These are phyloP conservation scores for Chlamydomonas asymmetrica DNA, from an alignment of 139 green algal species.

Conservation along the genomic window DNA sequence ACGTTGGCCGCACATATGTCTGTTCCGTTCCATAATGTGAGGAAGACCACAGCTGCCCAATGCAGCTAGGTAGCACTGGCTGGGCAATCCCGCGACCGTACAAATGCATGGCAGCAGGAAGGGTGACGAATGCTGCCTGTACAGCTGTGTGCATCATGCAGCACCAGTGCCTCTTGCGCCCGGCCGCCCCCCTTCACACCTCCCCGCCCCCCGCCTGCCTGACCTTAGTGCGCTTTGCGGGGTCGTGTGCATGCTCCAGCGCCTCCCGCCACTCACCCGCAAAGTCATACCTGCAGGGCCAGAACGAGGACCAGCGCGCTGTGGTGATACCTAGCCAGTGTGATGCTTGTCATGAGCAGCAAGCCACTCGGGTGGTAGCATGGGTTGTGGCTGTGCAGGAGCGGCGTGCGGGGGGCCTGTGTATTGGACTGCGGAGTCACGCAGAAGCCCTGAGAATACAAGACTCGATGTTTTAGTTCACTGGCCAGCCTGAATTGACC, in stretches of 20 bases:
- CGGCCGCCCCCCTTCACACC: too few species aligned
- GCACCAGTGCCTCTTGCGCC: too few species aligned
- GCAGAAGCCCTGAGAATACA: neutral
- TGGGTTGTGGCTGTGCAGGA: neutral
- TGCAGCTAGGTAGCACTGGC: too few species aligned
- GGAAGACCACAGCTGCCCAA: too few species aligned
- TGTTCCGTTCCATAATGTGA: too few species aligned
- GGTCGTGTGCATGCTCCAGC: conserved; percentile 73
- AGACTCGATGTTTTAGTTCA: too few species aligned
- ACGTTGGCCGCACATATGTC: too few species aligned
- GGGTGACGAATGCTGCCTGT: too few species aligned
- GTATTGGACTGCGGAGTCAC: neutral
- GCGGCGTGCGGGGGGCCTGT: neutral
- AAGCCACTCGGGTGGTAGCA: neutral
- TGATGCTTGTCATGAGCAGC: neutral
- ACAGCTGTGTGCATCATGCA: too few species aligned
- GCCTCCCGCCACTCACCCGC: conserved; percentile 75
- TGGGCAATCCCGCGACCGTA: too few species aligned
- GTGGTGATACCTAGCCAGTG: neutral
- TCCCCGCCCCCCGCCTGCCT: conserved; percentile 43
- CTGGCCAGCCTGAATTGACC: too few species aligned
- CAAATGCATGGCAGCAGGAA: too few species aligned
- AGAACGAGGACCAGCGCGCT: neutral
- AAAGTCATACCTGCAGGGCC: conserved; percentile 78
- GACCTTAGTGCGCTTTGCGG: conserved; percentile 70